Evolutionary conservation across 2,329 filamentous ascomycete genomes (phyloP).

Genomic region (Balansia obtecta): DNA sequence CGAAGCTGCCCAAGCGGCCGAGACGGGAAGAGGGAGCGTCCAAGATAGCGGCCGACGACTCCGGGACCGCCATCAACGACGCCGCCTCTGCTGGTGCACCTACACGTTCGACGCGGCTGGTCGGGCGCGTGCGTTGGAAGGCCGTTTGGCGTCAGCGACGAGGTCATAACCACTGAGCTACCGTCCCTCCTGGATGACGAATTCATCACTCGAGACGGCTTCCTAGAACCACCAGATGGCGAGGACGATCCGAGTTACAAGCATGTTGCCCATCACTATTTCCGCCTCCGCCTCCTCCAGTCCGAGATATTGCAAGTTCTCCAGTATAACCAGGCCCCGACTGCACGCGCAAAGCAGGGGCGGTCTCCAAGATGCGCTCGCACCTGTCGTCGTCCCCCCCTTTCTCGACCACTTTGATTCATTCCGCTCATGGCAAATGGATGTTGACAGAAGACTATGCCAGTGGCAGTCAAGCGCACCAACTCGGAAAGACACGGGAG

Average conservation of each 20-base stretch:
- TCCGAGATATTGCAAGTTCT: constrained; percentile 92
- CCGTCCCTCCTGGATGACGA: constrained; percentile 80
- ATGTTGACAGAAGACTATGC: constrained; percentile 71
- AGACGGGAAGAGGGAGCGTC: constrained; percentile 17
- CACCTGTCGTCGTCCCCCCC: constrained; percentile 69
- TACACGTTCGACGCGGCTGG: constrained; percentile 91
- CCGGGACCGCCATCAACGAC: constrained; percentile 74
- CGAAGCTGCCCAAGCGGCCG: constrained; percentile 12
- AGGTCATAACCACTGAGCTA: constrained; percentile 91
- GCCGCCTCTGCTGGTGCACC: constrained; percentile 92
- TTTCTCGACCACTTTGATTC: constrained; percentile 76
- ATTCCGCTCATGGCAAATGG: constrained; percentile 77
- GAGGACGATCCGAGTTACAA: constrained; percentile 68
- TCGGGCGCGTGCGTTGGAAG: constrained; percentile 89
- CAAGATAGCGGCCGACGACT: constrained; percentile 55
- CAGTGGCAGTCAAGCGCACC: constrained; percentile 83
- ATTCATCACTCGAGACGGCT: constrained; percentile 71
- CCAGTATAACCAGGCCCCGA: constrained; percentile 80
- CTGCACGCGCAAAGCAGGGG: constrained; percentile 52
- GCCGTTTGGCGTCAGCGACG: constrained; percentile 90
- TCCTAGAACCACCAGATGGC: constrained; percentile 48
- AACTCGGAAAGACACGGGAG: constrained; percentile 65
- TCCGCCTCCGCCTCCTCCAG: constrained; percentile 75
- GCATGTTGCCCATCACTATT: constrained; percentile 82
- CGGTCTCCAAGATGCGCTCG: constrained; percentile 61